Evolutionary conservation across 2,329 filamentous ascomycete genomes (phyloP).

Genomic region (Talaromyces piceae): DNA sequence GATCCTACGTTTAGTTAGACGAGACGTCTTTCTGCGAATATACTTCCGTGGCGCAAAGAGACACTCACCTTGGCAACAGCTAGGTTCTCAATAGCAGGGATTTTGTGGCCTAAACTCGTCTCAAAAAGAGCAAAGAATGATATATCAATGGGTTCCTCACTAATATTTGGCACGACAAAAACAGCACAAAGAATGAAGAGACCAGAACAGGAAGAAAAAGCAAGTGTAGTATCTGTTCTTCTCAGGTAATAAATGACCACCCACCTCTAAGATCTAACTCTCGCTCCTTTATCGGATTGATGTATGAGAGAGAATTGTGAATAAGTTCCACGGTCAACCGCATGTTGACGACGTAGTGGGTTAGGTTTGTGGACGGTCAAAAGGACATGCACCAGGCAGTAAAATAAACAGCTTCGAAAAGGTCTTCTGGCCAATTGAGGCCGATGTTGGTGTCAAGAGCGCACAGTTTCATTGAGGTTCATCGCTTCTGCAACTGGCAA

Average conservation of each 20-base stretch:
- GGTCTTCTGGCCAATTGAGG: background rate
- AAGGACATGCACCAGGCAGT: background rate
- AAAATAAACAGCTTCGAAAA: background rate
- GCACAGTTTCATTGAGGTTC: background rate
- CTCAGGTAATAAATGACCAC: slow-evolving; percentile 53
- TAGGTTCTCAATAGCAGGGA: slow-evolving; percentile 94
- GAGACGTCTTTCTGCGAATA: no score
- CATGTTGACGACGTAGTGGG: slow-evolving; percentile 49
- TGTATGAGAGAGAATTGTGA: slow-evolving; percentile 88
- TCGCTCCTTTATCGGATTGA: slow-evolving; percentile 97
- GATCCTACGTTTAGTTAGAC: slow-evolving; percentile 69
- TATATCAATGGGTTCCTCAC: slow-evolving; percentile 68
- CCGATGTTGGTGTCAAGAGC: background rate
- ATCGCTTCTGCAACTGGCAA: background rate
- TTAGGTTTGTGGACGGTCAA: no score
- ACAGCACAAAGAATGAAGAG: slow-evolving; percentile 2
- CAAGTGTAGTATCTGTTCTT: slow-evolving; percentile 96
- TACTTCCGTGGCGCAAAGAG: slow-evolving; percentile 3
- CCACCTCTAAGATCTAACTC: slow-evolving; percentile 99
- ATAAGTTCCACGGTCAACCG: slow-evolving; percentile 94
- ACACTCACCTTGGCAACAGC: slow-evolving; percentile 79
- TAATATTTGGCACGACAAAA: slow-evolving; percentile 16
- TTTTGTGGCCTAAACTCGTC: slow-evolving; percentile 78
- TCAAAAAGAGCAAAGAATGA: slow-evolving; percentile 43
- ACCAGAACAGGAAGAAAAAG: slow-evolving; percentile 14